Conservation (phyloP, 2,329 filamentous ascomycete genomes). For the Pseudocercospora pini-densiflorae region DNA sequence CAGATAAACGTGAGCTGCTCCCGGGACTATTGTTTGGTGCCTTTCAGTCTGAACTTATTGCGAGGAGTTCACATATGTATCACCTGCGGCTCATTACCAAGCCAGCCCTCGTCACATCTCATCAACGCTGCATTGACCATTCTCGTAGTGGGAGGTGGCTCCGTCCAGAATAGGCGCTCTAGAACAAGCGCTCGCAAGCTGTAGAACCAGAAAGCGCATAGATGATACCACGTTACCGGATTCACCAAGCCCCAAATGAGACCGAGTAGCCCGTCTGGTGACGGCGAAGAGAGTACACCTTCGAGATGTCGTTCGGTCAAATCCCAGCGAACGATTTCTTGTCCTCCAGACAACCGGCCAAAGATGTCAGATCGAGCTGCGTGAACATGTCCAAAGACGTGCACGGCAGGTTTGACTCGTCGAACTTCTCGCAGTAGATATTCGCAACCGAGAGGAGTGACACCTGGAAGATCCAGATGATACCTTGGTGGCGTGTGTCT, state of each 20-base stretch:
- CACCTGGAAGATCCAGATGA: slow-evolving; percentile 67
- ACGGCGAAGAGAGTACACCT: slow-evolving; percentile 54
- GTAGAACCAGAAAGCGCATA: slow-evolving; percentile 49
- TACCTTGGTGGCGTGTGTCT: slow-evolving; percentile 73
- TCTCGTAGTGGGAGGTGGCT: slow-evolving; percentile 41
- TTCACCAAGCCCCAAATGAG: slow-evolving; percentile 41
- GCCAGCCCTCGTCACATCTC: slow-evolving; percentile 52
- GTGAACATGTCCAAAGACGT: slow-evolving; percentile 87
- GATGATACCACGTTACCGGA: slow-evolving; percentile 55
- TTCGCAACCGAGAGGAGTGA: slow-evolving; percentile 67
- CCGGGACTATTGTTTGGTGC: too few relatives aligned
- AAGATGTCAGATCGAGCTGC: slow-evolving; percentile 53
- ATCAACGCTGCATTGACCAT: slow-evolving; percentile 67
- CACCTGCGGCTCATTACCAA: slow-evolving; percentile 53
- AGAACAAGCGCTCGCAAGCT: slow-evolving; percentile 52
- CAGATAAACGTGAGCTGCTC: too few relatives aligned
- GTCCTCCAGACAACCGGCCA: slow-evolving; percentile 56
- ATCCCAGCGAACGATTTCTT: slow-evolving; percentile 74
- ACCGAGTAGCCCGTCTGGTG: slow-evolving; percentile 42
- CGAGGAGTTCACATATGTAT: slow-evolving; percentile 34
- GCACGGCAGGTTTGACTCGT: slow-evolving; percentile 73
- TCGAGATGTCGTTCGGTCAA: slow-evolving; percentile 74
- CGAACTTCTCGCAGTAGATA: slow-evolving; percentile 71
- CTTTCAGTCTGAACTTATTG: neutral
- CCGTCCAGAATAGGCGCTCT: slow-evolving; percentile 62